Base-by-base conservation (phyloP, 768 basidiomycete genomes). In the Podaxis sp. region DNA sequence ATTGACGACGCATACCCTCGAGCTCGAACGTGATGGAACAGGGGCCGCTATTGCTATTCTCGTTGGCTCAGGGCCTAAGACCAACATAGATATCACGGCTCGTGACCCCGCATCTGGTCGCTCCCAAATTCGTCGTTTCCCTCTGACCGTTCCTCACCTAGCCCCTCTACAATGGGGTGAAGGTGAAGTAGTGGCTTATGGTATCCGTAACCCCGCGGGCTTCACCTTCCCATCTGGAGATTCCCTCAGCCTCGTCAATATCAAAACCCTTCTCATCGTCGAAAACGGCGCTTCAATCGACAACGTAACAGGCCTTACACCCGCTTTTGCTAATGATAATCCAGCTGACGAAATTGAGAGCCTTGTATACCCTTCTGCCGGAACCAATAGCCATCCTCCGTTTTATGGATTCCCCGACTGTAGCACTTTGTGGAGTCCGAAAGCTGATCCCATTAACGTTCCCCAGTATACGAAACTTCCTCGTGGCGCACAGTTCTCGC, bases 231-330 rank as follows among this genome's bases (percentile, higher is more conserved):
- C 68, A 4, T 72, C 73, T 1, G 54, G 29, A 17, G 22, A 61
- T 3, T 59, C 57, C 9, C 25, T 54, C 7, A 38, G 36, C 9
- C 38, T 54, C 17, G 13, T 64, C 43, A 66, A 40, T 29, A 19
- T 55, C 7, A 62, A 58, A 22, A 54, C 66, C 3, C 68, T 81
- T 0, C 75, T 73, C 37, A 72, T 77, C 7, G 74, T 82, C 24
- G 80, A 81, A 55, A 82, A 82, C 54, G 78, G 76, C 8, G 76
- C 80, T 3, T 77, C 77, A 17, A 79, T 80, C 52, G 76, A 79
- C 66, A 74, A 76, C 56, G 72, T 75, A 9, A 75, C 74, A 0
- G 75, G 76, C 0, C 63, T 80, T n/a, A 79, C 79, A 0, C 38
- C 71, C 19, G 59, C 71, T 15, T 79, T 80, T 58, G 77, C 75